Percentiles rank a stretch among this genome's conserved stretches.
phyloP scores from a whole-genome alignment of 306 rosid genomes.

The Corylus americana region DNA sequence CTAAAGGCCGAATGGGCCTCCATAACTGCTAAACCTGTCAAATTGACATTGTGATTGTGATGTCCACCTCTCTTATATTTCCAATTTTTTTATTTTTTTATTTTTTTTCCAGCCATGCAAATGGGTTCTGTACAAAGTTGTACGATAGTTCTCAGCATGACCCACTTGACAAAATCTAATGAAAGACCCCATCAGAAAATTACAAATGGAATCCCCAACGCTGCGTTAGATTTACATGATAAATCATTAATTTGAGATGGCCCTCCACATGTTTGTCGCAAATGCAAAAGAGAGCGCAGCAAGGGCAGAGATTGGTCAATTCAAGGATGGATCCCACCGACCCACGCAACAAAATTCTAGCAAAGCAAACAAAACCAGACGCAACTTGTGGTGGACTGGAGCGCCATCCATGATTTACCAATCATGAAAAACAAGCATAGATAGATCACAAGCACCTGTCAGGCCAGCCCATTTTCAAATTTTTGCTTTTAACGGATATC shows the following conservation, averaged over 20 bases:
- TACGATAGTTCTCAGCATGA: not conserved
- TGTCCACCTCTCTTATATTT: slow-evolving; percentile 2
- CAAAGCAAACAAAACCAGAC: not conserved
- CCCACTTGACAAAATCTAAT: not conserved
- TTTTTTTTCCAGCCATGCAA: not conserved
- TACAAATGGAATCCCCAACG: not conserved
- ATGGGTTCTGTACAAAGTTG: not conserved
- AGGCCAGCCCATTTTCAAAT: not conserved
- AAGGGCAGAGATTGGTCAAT: not conserved
- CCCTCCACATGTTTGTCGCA: too few relatives aligned
- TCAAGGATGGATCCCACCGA: not conserved
- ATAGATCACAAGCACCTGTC: slow-evolving; percentile 8
- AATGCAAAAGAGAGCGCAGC: too few relatives aligned
- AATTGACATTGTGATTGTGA: slow-evolving; percentile 7
- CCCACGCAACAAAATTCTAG: not conserved
- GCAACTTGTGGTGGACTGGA: too few relatives aligned
- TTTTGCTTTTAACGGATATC: not conserved
- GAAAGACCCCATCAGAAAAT: not conserved
- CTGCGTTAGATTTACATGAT: not conserved
- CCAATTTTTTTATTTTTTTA: not conserved
- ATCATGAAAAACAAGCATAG: not conserved
- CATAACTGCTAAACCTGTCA: slow-evolving; percentile 38
- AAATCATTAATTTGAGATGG: too few relatives aligned
- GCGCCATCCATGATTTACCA: not conserved
- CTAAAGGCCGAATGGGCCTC: slow-evolving; percentile 20